Evolutionary conservation across 139 green algal species (phyloP), one percentile per base, ranked within the genome.

Genomic region (Closterium sp.): DNA sequence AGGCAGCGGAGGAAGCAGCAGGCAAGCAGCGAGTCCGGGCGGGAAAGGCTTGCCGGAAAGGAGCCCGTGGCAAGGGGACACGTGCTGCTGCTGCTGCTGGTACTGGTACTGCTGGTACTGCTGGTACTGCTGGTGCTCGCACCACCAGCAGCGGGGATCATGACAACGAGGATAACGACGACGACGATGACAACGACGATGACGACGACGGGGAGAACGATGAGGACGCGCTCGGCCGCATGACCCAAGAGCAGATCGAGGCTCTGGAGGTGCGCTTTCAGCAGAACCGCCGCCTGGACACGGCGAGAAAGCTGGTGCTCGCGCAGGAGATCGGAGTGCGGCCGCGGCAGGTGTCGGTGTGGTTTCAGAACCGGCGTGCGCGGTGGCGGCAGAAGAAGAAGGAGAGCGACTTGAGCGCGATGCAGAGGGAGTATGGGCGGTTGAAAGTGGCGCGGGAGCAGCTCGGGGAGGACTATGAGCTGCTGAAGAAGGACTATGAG

Each of bases 281-380:
- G 6, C 33, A 88, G 85, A 33, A 88, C 19, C 33, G 34, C n/a
- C 33, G 33, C 2, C 85, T 88, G 9, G 32, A 36, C 12, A 43
- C 85, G 21, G 25, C 85, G 30, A 34, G 85, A 9, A 88, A 88
- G 85, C 25, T 55, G 31, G 25, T 55, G 34, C 33, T 90, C 2
- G 87, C 87, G 28, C 1, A 34, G n/a, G 31, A 84, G 34, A 10
- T 90, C 5, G 87, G 87, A 34, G 35, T 90, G 87, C 36, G 28
- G 28, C 87, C 34, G 87, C 87, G 36, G n/a, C 87, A 90, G 87
- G 36, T 90, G 34, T 34, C 87, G 6, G 36, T 84, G 12, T 90
- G 87, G 87, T 90, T 90, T 10, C 87, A 90, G 38, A 90, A 90
- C 38, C 87, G 87, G 36, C 36, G 87, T 0, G 87, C 87, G n/a